Evolutionary conservation across 441 rosid species (phyloP).

Genomic region (Populus hybrid): DNA sequence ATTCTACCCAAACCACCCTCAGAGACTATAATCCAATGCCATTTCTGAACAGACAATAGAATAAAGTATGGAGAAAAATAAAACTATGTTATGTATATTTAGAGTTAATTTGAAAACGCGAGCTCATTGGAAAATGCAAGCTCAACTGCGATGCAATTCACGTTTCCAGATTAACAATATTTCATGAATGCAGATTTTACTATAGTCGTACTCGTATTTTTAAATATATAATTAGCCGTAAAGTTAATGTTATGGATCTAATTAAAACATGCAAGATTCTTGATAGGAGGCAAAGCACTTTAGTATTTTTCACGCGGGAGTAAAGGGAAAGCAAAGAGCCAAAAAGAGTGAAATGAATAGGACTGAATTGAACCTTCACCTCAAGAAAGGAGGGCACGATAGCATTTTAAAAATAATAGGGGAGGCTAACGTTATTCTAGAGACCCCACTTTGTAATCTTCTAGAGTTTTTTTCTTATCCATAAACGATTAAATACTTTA

Average conservation of each 20-base stretch:
- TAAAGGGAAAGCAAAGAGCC: constrained; percentile 9
- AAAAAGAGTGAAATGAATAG: neutral
- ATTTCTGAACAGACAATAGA: neutral
- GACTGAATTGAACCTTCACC: neutral
- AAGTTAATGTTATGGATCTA: neutral
- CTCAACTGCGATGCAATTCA: too few species aligned
- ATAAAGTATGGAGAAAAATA: neutral
- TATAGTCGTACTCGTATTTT: too few species aligned
- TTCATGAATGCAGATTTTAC: too few species aligned
- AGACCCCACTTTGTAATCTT: neutral
- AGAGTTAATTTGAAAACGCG: neutral
- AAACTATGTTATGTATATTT: neutral
- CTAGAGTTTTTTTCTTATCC: constrained; percentile 1
- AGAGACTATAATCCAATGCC: neutral
- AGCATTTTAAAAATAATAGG: neutral
- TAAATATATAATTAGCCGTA: too few species aligned
- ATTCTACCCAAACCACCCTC: too few species aligned
- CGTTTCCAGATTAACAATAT: too few species aligned
- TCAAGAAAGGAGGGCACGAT: neutral
- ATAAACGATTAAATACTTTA: neutral
- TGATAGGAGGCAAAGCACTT: neutral
- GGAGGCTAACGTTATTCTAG: constrained; percentile 10
- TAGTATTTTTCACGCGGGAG: constrained; percentile 8
- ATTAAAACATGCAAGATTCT: neutral
- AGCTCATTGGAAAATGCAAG: too few species aligned